phyloP scores from a whole-genome alignment of 2,329 filamentous ascomycete genomes.

The Fusarium keratoplasticum region DNA sequence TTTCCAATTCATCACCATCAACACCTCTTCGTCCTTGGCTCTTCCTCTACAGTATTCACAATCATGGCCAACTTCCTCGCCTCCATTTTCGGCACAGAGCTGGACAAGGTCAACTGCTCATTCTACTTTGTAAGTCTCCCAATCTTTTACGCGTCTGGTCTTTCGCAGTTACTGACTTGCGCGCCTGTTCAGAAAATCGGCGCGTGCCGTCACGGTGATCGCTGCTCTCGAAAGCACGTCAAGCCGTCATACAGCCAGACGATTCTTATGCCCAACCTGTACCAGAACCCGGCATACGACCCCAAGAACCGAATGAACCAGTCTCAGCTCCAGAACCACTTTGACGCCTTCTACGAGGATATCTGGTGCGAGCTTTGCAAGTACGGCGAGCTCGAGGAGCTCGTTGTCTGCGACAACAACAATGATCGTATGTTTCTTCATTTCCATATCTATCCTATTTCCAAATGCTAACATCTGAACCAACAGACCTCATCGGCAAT shows the following conservation, averaged over 20 bases:
- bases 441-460: not conserved
- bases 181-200: conserved; percentile 86
- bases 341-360: conserved; percentile 99
- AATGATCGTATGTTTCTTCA: conserved; percentile 81
- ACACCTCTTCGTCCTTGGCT: conserved; percentile 4
- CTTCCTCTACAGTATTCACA: conserved; percentile 16
- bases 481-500: conserved; percentile 90
- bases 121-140: conserved; percentile 77
- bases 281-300: conserved; percentile 98
- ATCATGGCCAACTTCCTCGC: conserved; percentile 97
- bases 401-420: conserved; percentile 99
- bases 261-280: conserved; percentile 97
- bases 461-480: conserved; percentile 36
- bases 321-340: conserved; percentile 97
- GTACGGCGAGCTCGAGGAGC: conserved; percentile 96
- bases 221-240: conserved; percentile 98
- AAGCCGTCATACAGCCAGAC: conserved; percentile 99
- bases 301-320: conserved; percentile 97
- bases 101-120: conserved; percentile 99
- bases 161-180: conserved; percentile 21
- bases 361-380: conserved; percentile 99
- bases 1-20: conserved; percentile 25
- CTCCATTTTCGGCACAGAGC: conserved; percentile 99
- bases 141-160: conserved; percentile 20
- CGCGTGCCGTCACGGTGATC: conserved; percentile 97